A percentile compares a stretch with the other conserved stretches of the same genome.
phyloP scores from a whole-genome alignment of 257 asterid genomes.

The Jacaranda mimosifolia region DNA sequence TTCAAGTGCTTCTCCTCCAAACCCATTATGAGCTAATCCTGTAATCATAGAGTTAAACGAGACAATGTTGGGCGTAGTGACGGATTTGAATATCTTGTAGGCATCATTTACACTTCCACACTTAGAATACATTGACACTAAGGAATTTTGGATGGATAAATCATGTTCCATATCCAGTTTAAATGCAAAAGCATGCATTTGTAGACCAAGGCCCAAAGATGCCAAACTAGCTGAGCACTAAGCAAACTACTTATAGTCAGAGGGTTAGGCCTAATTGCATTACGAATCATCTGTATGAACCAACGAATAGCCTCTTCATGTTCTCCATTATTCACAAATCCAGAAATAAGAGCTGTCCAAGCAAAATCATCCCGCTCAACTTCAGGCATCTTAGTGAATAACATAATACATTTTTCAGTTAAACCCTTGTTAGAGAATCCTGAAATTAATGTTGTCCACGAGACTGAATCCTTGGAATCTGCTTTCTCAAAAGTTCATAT shows the following conservation, averaged over 20 bases:
- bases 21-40: conserved; percentile 77
- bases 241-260: conserved; percentile 67
- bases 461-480: conserved; percentile 65
- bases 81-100: conserved; percentile 55
- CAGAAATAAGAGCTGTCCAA: conserved; percentile 85
- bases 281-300: conserved; percentile 62
- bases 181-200: conserved; percentile 60
- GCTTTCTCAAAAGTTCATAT: conserved; percentile 60
- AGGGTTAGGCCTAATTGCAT: conserved; percentile 61
- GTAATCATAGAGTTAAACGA: conserved; percentile 78
- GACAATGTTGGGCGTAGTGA: conserved; percentile 61
- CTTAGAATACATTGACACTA: conserved; percentile 79
- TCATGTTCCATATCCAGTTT: conserved; percentile 64
- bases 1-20: conserved; percentile 63
- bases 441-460: conserved; percentile 77
- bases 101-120: conserved; percentile 70
- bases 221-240: conserved; percentile 74
- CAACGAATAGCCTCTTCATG: conserved; percentile 69
- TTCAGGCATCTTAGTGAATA: conserved; percentile 68
- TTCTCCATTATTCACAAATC: conserved; percentile 59
- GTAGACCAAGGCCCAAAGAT: conserved; percentile 63
- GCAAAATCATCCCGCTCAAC: conserved; percentile 64
- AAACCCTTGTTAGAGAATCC: conserved; percentile 71
- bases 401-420: conserved; percentile 53
- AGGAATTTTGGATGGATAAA: conserved; percentile 70